Evolutionary conservation across 768 basidiomycete species (phyloP).

Genomic region (Auricularia auricula-judae): DNA sequence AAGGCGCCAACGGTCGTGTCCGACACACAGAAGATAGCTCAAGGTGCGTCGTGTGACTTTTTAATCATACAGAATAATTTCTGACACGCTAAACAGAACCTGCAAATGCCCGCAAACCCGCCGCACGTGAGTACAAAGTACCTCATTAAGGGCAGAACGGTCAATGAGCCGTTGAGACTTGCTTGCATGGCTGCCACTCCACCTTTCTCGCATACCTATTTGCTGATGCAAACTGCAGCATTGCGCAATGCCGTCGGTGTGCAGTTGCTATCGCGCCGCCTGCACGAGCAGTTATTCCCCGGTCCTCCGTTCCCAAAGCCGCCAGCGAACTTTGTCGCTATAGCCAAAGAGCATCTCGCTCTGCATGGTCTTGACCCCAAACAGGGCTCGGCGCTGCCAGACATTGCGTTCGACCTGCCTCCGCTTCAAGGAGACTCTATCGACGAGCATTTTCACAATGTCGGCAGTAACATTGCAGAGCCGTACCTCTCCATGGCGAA

Average conservation of each 20-base stretch:
- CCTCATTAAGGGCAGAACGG: no score
- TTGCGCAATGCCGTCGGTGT: constrained; percentile 87
- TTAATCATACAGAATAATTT: no score
- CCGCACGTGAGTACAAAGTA: no score
- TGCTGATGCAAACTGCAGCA: constrained; percentile 21
- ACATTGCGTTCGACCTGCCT: constrained; percentile 73
- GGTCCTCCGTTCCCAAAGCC: constrained; percentile 55
- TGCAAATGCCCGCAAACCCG: no score
- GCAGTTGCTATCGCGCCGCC: constrained; percentile 72
- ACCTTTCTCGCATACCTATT: not conserved
- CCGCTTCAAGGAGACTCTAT: constrained; percentile 70
- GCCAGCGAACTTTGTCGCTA: constrained; percentile 48
- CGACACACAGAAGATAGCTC: no score
- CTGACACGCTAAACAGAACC: no score
- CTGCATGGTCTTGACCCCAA: constrained; percentile 71
- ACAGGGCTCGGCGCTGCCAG: constrained; percentile 70
- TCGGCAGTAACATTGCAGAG: constrained; percentile 57
- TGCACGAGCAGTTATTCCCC: constrained; percentile 77
- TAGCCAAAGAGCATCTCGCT: constrained; percentile 72
- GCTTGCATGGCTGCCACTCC: not conserved
- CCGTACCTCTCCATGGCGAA: constrained; percentile 71
- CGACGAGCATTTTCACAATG: constrained; percentile 78
- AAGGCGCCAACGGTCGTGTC: no score
- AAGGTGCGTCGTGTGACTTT: no score
- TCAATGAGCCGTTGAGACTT: no score